A percentile compares a stretch with the other conserved stretches of the same genome.
Conservation (phyloP, 192 early-diverging fungal genomes). For the Tieghemiomyces parasiticus region DNA sequence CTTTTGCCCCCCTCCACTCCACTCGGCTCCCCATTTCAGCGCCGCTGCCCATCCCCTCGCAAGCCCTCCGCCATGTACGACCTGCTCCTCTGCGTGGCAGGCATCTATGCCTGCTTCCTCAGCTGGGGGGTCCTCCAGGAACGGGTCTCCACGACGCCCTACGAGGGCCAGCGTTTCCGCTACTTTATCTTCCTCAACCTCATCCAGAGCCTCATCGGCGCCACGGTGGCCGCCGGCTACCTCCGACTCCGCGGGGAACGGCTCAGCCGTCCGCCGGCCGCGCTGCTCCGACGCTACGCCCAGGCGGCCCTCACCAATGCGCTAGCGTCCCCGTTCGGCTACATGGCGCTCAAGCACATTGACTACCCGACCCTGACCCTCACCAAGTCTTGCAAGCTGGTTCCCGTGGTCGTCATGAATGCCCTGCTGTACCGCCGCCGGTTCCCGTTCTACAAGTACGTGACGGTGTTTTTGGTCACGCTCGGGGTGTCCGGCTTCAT, state of each 20-base stretch:
- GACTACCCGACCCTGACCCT: slow-evolving; percentile 97
- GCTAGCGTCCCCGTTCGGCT: slow-evolving; percentile 79
- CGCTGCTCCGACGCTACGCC: slow-evolving; percentile 43
- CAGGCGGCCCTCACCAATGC: slow-evolving; percentile 63
- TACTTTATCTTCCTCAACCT: slow-evolving; percentile 88
- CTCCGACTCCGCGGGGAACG: slow-evolving; percentile 30
- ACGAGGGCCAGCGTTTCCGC: slow-evolving; percentile 57
- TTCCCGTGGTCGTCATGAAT: slow-evolving; percentile 95
- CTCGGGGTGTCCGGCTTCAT: slow-evolving; percentile 87
- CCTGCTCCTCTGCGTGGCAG: slow-evolving; percentile 46
- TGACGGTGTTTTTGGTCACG: slow-evolving; percentile 76
- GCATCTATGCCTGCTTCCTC: slow-evolving; percentile 92
- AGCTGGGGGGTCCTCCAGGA: slow-evolving; percentile 95
- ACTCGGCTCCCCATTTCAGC: too few species aligned
- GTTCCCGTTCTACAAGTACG: slow-evolving; percentile 78
- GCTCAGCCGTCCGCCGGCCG: slow-evolving; percentile 20
- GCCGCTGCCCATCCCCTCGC: too few species aligned
- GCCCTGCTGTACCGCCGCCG: slow-evolving; percentile 74
- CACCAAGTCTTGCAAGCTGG: slow-evolving; percentile 91
- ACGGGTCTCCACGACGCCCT: slow-evolving; percentile 70
- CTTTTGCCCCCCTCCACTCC: too few species aligned
- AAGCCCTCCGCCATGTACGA: too few species aligned
- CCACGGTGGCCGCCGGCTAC: slow-evolving; percentile 62
- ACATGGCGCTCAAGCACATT: slow-evolving; percentile 81
- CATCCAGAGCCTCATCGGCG: slow-evolving; percentile 65